phyloP scores from a whole-genome alignment of 805 yeast genomes.

The Metschnikowia reukaufii region DNA sequence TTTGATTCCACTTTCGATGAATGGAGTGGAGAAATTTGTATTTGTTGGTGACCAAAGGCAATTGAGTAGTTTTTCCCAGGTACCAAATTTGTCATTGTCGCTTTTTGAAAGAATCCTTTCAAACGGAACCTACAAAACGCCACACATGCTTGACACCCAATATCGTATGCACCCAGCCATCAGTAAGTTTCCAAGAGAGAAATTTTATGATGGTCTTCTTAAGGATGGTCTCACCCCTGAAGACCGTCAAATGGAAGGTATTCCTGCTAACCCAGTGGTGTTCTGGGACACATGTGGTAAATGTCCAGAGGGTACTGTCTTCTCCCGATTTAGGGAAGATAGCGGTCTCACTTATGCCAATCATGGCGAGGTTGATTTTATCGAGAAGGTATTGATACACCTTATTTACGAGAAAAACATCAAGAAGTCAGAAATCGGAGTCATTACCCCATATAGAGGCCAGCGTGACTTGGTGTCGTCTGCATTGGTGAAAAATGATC shows the following conservation, averaged over 20 bases:
- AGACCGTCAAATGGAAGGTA: constrained; percentile 47
- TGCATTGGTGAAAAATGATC: constrained; percentile 45
- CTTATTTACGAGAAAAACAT: constrained; percentile 57
- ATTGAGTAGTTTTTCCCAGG: constrained; percentile 67
- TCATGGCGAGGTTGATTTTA: constrained; percentile 48
- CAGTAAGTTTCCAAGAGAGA: constrained; percentile 56
- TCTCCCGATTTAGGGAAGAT: constrained; percentile 47
- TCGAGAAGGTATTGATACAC: constrained; percentile 48
- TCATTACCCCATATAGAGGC: constrained; percentile 73
- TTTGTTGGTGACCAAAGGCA: constrained; percentile 79
- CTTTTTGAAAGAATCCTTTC: constrained; percentile 64
- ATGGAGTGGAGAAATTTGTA: constrained; percentile 63
- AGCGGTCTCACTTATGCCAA: constrained; percentile 62
- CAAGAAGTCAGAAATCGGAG: constrained; percentile 51
- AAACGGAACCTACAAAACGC: constrained; percentile 59
- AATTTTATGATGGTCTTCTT: constrained; percentile 50
- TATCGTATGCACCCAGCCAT: constrained; percentile 68
- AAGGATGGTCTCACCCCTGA: constrained; percentile 59
- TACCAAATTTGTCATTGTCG: constrained; percentile 64
- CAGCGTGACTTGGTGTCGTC: constrained; percentile 65
- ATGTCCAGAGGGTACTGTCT: constrained; percentile 48
- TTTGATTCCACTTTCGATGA: constrained; percentile 65
- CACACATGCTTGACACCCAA: constrained; percentile 69
- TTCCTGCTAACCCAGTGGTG: constrained; percentile 51
- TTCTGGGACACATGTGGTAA: constrained; percentile 60